Evolutionary conservation across 768 basidiomycete species (phyloP).

Genomic region (Steccherinum ochraceum): DNA sequence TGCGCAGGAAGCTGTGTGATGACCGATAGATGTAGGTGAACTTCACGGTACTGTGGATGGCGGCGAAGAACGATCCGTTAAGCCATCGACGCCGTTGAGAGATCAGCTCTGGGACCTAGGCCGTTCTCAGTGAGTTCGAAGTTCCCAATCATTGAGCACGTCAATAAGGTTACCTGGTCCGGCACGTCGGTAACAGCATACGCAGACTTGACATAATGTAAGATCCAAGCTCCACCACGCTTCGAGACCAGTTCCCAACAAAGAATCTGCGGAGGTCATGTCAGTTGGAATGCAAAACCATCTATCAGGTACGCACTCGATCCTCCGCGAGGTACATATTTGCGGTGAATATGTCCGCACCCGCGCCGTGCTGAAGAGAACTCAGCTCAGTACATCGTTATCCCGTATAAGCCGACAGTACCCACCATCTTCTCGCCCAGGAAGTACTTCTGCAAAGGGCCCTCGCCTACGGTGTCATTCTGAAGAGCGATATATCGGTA

Average conservation of each 20-base stretch:
- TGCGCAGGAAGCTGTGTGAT: slow-evolving; percentile 73
- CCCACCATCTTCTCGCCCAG: slow-evolving; percentile 87
- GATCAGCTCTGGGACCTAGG: slow-evolving; percentile 88
- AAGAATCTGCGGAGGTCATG: slow-evolving; percentile 50
- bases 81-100: slow-evolving; percentile 95
- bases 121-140: neutral
- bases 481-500: slow-evolving; percentile 88
- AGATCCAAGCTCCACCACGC: slow-evolving; percentile 79
- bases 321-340: slow-evolving; percentile 97
- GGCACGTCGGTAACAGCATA: slow-evolving; percentile 93
- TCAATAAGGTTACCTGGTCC: slow-evolving; percentile 52
- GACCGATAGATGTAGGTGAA: slow-evolving; percentile 95
- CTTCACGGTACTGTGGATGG: slow-evolving; percentile 85
- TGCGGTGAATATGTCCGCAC: slow-evolving; percentile 88
- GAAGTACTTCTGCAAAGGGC: slow-evolving; percentile 94
- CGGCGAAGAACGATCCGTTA: slow-evolving; percentile 97
- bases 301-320: slow-evolving; percentile 37
- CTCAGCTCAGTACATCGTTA: neutral
- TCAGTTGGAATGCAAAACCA: neutral
- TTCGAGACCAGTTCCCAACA: slow-evolving; percentile 99
- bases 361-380: slow-evolving; percentile 57
- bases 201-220: slow-evolving; percentile 96
- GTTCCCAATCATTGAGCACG: neutral
- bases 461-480: slow-evolving; percentile 78
- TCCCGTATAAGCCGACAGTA: neutral